Base-by-base conservation (phyloP, 1,139 yeast species). In the Tardiomyces blankii region DNA sequence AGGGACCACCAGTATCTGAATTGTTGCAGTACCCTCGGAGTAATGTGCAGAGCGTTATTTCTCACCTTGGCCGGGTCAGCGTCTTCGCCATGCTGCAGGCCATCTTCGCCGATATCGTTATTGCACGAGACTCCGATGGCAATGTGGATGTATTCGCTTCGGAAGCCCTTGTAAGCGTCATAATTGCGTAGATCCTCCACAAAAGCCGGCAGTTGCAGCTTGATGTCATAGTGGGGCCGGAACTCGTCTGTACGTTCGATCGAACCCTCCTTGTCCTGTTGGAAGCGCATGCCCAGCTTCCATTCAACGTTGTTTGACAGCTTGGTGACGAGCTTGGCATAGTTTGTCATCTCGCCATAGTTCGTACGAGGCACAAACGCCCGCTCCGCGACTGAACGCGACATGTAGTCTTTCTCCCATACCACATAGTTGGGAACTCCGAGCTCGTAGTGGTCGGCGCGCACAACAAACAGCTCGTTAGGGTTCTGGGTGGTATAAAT, bases 1-100 rank as follows among this genome's bases (percentile, higher is more conserved):
- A 82, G 72, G 43, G 72, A 66, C 95, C 96, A 88, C 97, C 97
- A 91, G 39, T 67, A 65, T 56, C 76, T 78, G 67, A 89, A 89
- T 54, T 83, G 83, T 12, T 67, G 64, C 51, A 87, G 69, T 0
- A 82, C 73, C 38, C 72, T 64, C 0, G 96, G 96, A 0, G 95
- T 73, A 40, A 89, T 65, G 60, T 88, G 93, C 14, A 82, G 75
- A 1, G 88, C 73, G 63, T 88, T 89, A 55, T 76, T 78, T 1
- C 83, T 67, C 59, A 68, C 35, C 58, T 62, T 54, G 18, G 53
- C 46, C 23, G 25, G 25, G 7, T 21, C 25, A 21, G 25, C 7
- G 25, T 21, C 25, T 21, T 21, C 25, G 4, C 25, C 25, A 7
- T 4, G 25, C 25, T 21, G 25, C 46, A 32, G 47, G 52, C 50